These are phyloP conservation scores for Chlorella sp. DNA, from an alignment of 139 green algal species.

Conservation along the genomic window DNA sequence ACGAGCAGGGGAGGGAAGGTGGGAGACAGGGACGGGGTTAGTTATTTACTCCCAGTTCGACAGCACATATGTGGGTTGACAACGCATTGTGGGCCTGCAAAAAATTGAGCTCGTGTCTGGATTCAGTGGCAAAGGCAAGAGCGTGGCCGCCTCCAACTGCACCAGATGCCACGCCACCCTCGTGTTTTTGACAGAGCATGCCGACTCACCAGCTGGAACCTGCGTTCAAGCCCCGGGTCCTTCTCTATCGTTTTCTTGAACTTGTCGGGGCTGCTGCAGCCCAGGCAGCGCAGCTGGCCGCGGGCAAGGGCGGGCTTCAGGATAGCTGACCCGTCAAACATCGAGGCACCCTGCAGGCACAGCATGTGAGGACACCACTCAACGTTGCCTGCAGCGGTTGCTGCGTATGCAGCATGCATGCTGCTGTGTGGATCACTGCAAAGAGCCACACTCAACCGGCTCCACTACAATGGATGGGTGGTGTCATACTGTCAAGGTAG, in stretches of 20 bases:
- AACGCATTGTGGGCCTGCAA: too few species aligned
- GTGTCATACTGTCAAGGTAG: too few species aligned
- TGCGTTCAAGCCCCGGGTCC: conserved; percentile 91
- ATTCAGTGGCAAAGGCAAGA: background rate
- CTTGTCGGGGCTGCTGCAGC: conserved; percentile 87
- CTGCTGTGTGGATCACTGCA: too few species aligned
- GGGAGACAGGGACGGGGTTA: background rate
- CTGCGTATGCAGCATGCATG: too few species aligned
- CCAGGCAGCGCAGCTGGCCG: conserved; percentile 94
- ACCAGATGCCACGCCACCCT: background rate
- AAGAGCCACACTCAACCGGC: too few species aligned
- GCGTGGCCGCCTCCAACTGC: background rate
- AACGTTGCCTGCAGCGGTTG: too few species aligned
- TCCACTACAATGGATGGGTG: too few species aligned
- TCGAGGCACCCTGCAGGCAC: conserved; percentile 35
- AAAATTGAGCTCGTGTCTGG: background rate
- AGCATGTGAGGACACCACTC: too few species aligned
- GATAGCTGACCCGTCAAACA: conserved; percentile 75
- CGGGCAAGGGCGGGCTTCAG: conserved; percentile 92
- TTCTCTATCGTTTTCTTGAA: conserved; percentile 99
- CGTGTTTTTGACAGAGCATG: too few species aligned
- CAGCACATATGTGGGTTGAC: background rate
- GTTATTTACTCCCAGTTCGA: background rate
- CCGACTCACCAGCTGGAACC: conserved; percentile 80
- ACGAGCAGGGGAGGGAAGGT: background rate